Conservation (phyloP, 1,284 basidiomycete genomes). For the Pyrrhoderma noxium region DNA sequence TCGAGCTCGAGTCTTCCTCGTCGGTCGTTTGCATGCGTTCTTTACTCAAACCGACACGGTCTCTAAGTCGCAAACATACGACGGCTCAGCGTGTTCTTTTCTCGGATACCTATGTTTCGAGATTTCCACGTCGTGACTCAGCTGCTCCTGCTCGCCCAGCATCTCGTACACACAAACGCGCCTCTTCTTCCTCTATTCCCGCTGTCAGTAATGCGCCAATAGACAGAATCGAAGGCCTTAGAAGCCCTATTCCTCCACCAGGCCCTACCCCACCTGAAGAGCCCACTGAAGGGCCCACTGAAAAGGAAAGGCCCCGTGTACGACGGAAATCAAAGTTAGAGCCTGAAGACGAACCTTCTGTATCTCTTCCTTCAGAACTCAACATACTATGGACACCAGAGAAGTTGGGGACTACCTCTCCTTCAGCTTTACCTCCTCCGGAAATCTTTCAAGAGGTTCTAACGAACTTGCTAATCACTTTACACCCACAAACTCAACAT, state of each 20-base stretch:
- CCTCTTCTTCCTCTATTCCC: conserved; percentile 11
- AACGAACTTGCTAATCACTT: conserved; percentile 62
- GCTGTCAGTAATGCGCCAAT: neutral
- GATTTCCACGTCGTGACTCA: conserved; percentile 18
- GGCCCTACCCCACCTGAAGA: conserved; percentile 22
- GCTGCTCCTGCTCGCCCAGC: conserved; percentile 16
- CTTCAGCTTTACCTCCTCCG: conserved; percentile 37
- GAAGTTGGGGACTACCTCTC: conserved; percentile 22
- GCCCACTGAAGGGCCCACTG: conserved; percentile 27
- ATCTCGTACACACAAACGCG: conserved; percentile 28
- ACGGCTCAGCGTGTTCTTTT: conserved; percentile 28
- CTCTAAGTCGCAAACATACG: conserved; percentile 35
- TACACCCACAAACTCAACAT: conserved; percentile 75
- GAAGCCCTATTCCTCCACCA: conserved; percentile 27
- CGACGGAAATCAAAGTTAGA: conserved; percentile 7
- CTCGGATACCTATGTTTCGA: conserved; percentile 30
- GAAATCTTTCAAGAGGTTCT: conserved; percentile 64
- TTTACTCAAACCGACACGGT: conserved; percentile 41
- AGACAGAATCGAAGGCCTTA: neutral
- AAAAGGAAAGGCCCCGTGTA: conserved; percentile 24
- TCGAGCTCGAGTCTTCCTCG: conserved; percentile 1
- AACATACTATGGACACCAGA: conserved; percentile 61
- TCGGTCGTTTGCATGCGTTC: conserved; percentile 22
- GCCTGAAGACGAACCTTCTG: conserved; percentile 10
- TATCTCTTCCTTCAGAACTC: conserved; percentile 45